Evolutionary conservation across 2,329 filamentous ascomycete genomes (phyloP), one percentile per base, ranked within the genome.

Genomic region (Calonectria ilicicola): DNA sequence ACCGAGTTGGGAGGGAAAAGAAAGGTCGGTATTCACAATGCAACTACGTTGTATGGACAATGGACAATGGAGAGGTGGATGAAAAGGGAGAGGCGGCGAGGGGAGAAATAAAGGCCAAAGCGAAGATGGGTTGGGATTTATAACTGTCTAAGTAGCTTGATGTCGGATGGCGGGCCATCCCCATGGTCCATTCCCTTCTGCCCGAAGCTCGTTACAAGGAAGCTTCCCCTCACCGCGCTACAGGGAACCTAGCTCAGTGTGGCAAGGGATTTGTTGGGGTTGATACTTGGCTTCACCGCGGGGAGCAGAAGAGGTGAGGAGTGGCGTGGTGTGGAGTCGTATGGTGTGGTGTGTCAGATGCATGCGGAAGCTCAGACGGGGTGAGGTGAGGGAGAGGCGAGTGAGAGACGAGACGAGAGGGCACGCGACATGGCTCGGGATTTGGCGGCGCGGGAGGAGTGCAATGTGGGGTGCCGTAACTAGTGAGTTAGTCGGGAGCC

Each of bases 351-450:
- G 23, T 44, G 40, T 29, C 49, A 27, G 56, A 44, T 65, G 63
- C 64, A 56, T 53, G 64, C 47, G 38, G 26, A 14, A 46, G 58
- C 7, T 38, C 21, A 46, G 40, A 46, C 32, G 32, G 32, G 32
- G 8, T n/a, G n/a, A n/a, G 7, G 12, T 35, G 3, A 35, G 8
- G 12, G 8, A 35, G 4, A 40, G 58, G 42, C 21, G 58, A 63
- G 58, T 23, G n/a, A n/a, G n/a, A n/a, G n/a, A n/a, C n/a, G 4
- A 40, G 58, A 46, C 21, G 58, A 63, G 58, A 21, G 35, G 56
- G 56, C 66, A 68, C 66, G 66, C 66, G 66, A 68, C 66, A 68
- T 53, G 32, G 17, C 21, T 26, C 53, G 53, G 53, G 53, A 60
- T 35, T 40, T 60, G 32, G 32, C 32, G 53, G 53, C 17, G 53